Evolutionary conservation across 106 monocot species (phyloP).

Genomic region (Iris macrosiphon): DNA sequence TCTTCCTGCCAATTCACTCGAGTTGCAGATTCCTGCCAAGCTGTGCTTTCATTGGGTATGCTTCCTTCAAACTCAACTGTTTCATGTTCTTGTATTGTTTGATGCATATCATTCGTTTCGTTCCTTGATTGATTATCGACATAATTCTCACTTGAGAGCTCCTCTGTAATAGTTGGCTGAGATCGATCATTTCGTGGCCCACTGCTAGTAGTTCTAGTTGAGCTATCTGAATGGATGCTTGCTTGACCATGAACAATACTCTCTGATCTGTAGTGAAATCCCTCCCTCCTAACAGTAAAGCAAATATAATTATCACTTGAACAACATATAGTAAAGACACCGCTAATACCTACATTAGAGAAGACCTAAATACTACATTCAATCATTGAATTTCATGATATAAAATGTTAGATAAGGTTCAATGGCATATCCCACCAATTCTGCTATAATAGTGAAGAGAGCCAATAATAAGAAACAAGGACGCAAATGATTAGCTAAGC

Average conservation of each 20-base stretch:
- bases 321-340: too few relatives aligned
- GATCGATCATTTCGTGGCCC: constrained; percentile 22
- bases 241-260: constrained; percentile 42
- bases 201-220: constrained; percentile 9
- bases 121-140: constrained; percentile 11
- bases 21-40: constrained; percentile 18
- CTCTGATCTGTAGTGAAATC: constrained; percentile 51
- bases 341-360: too few relatives aligned
- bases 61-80: constrained; percentile 9
- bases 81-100: constrained; percentile 11
- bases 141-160: constrained; percentile 16
- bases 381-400: too few relatives aligned
- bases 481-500: too few relatives aligned
- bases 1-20: constrained; percentile 41
- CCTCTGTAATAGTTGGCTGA: constrained; percentile 11
- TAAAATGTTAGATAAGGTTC: too few relatives aligned
- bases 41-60: constrained; percentile 14
- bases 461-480: too few relatives aligned
- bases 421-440: too few relatives aligned
- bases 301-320: too few relatives aligned
- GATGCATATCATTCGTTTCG: constrained; percentile 19
- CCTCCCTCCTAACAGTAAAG: too few relatives aligned
- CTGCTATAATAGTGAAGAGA: too few relatives aligned
- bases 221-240: constrained; percentile 22
- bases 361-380: too few relatives aligned